Evolutionary conservation across 2,329 filamentous ascomycete species (phyloP), one percentile per base, ranked within the genome.

Genomic region (Ascochyta lentis): DNA sequence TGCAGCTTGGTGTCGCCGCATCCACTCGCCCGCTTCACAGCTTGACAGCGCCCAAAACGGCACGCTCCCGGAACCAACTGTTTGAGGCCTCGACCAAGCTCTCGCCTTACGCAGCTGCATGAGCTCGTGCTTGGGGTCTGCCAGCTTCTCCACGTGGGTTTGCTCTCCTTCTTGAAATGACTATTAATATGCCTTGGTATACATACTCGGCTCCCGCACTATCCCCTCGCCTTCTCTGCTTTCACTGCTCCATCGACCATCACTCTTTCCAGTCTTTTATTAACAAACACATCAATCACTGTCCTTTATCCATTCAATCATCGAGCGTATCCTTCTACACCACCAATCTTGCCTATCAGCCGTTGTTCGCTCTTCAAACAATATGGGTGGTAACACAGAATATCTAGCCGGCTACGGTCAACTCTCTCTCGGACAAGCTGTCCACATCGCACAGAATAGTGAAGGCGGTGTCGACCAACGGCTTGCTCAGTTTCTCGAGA

Each of bases 401-500:
- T 67, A 71, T 68, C 70, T 74, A 69, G 69, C 70, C 52, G 70
- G 73, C 69, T 61, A 75, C 64, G 78, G 78, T 59, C 64, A 75
- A 50, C 71, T 82, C 57, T 79, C 78, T 50, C 84, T 92, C 52
- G 80, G 85, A 58, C 83, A 87, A 72, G 90, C 90, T 23, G 82
- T 96, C 50, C 87, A 93, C 68, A 84, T 90, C 56, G 91, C 90
- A 13, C 85, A 91, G 59, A 90, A 92, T 72, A 88, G 83, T 69
- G 84, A 88, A 56, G 86, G 88, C 58, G 88, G 86, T 54, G 78
- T 86, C 48, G 86, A 93, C 68, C 81, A 85, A 7, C 80, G 79
- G 48, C 83, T 92, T 54, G 82, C 80, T 68, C 79, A 80, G 58
- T 86, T 89, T 53, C 85, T 96, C 35, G 87, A 92, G 70, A 74